Evolutionary conservation across 768 basidiomycete genomes (phyloP).

Genomic region (Gloeopeniophorella convolvens): DNA sequence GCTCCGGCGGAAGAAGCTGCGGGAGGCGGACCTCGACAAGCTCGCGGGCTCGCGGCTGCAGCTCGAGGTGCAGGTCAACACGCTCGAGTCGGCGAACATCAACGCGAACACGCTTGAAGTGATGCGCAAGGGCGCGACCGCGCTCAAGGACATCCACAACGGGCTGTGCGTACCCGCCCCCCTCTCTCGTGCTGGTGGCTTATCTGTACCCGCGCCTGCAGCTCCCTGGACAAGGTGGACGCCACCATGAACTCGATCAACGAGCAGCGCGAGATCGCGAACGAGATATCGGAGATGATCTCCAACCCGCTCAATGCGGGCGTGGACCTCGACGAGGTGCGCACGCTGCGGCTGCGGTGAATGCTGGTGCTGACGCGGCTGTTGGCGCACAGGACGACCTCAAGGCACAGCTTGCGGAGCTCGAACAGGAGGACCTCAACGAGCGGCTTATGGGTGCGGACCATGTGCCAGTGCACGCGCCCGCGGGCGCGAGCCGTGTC

Average conservation of each 20-base stretch:
- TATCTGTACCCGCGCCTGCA: constrained; percentile 27
- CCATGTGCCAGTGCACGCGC: constrained; percentile 81
- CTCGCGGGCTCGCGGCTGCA: constrained; percentile 82
- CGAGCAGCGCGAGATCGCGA: constrained; percentile 88
- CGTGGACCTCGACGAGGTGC: constrained; percentile 65
- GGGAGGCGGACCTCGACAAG: constrained; percentile 80
- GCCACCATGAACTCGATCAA: constrained; percentile 79
- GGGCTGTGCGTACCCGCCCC: constrained; percentile 58
- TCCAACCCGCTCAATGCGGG: constrained; percentile 59
- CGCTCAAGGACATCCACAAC: constrained; percentile 83
- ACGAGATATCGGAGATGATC: constrained; percentile 87
- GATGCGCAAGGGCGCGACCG: constrained; percentile 93
- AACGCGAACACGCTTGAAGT: constrained; percentile 96
- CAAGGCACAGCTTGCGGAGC: constrained; percentile 69
- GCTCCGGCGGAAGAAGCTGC: constrained; percentile 87
- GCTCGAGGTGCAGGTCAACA: constrained; percentile 94
- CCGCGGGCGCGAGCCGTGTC: constrained; percentile 43
- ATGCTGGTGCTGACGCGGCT: neutral
- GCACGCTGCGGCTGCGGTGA: constrained; percentile 13
- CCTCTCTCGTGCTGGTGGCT: too few species aligned
- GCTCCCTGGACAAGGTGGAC: constrained; percentile 85
- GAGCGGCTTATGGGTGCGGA: constrained; percentile 81
- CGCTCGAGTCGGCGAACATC: constrained; percentile 94
- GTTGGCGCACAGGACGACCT: constrained; percentile 59
- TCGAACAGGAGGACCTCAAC: constrained; percentile 87